A percentile compares a stretch with the other conserved stretches of the same genome.
phyloP scores from a whole-genome alignment of 31 red algal species.

The Pterothamnion heteromorphum region DNA sequence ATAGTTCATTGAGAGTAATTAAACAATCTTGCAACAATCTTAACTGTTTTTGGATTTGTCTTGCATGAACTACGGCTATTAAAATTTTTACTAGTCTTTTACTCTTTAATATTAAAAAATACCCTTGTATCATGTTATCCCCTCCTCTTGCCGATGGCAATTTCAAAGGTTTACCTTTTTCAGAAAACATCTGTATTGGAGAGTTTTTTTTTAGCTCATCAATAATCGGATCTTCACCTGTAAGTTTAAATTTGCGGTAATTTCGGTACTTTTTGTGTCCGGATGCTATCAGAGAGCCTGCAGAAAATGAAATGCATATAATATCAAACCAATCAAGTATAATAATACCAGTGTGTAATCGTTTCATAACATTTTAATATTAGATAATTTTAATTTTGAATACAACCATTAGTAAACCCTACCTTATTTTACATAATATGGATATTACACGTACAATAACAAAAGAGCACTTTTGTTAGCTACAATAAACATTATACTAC shows the following conservation, averaged over 20 bases:
- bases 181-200: constrained; percentile 38
- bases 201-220: constrained; percentile 34
- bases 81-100: constrained; percentile 27
- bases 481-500: too few relatives aligned
- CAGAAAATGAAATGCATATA: constrained; percentile 25
- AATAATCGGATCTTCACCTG: constrained; percentile 37
- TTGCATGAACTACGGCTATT: constrained; percentile 24
- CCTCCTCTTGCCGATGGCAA: not conserved
- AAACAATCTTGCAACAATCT: constrained; percentile 3
- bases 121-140: constrained; percentile 15
- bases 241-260: constrained; percentile 23
- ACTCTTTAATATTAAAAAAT: not conserved
- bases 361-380: constrained; percentile 22
- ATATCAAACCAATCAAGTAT: constrained; percentile 26
- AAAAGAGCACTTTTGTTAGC: too few relatives aligned
- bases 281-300: not conserved
- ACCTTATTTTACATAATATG: too few relatives aligned
- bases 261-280: constrained; percentile 12
- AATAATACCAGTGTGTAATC: constrained; percentile 24
- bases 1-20: constrained; percentile 17
- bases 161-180: constrained; percentile 41
- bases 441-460: too few relatives aligned
- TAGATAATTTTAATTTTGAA: too few relatives aligned
- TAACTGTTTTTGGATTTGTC: constrained; percentile 5
- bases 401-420: too few relatives aligned